phyloP scores from a whole-genome alignment of 2,329 filamentous ascomycete species.

The Scortechinia acanthostroma region DNA sequence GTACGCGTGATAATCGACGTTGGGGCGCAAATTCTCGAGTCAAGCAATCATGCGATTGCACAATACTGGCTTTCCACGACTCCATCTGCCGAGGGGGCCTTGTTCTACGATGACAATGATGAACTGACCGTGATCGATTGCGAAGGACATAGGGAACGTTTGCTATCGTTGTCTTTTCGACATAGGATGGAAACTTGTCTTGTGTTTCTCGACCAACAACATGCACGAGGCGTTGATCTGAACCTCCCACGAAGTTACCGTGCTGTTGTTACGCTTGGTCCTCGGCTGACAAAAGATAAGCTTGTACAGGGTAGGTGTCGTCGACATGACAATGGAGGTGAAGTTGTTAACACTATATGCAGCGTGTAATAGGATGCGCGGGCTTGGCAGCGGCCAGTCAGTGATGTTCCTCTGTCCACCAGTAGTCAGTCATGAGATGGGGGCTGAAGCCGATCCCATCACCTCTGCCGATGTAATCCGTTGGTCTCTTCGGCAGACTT shows the following conservation, averaged over 20 bases:
- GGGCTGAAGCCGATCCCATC: slow-evolving; percentile 16
- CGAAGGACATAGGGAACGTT: slow-evolving; percentile 15
- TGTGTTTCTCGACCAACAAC: slow-evolving; percentile 33
- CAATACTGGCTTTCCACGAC: slow-evolving; percentile 28
- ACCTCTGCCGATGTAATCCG: slow-evolving; percentile 33
- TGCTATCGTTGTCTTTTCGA: slow-evolving; percentile 29
- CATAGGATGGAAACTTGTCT: slow-evolving; percentile 26
- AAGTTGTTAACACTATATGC: slow-evolving; percentile 5
- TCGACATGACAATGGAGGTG: background rate
- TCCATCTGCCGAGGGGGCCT: slow-evolving; percentile 20
- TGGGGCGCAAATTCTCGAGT: slow-evolving; percentile 38
- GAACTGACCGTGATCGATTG: slow-evolving; percentile 24
- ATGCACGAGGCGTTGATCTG: slow-evolving; percentile 34
- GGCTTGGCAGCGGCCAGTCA: slow-evolving; percentile 14
- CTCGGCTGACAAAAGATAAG: slow-evolving; percentile 33
- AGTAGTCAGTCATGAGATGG: slow-evolving; percentile 21
- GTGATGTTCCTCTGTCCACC: background rate
- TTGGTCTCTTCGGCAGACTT: slow-evolving; percentile 43
- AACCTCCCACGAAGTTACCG: slow-evolving; percentile 24
- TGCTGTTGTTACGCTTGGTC: slow-evolving; percentile 31
- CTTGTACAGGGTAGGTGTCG: slow-evolving; percentile 27
- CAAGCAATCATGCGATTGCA: slow-evolving; percentile 28
- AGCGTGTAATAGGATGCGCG: slow-evolving; percentile 41
- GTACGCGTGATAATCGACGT: slow-evolving; percentile 39
- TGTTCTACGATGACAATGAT: slow-evolving; percentile 28